Evolutionary conservation across 2,329 filamentous ascomycete species (phyloP).

Genomic region (Nannizziopsis barbatae): DNA sequence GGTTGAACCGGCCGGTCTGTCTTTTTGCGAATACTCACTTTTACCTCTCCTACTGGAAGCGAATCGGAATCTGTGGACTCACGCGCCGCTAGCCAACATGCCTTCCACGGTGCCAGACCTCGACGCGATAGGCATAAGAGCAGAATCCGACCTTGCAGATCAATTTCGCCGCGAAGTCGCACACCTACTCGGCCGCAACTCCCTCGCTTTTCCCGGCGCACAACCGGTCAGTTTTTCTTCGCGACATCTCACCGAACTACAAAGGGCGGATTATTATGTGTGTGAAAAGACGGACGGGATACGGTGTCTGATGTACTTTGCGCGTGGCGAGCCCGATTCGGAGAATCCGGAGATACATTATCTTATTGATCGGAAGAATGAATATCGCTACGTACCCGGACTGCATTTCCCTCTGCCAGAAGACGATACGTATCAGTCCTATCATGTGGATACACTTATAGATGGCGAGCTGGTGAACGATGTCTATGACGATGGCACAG

Average conservation of each 20-base stretch:
- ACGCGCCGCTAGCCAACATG: constrained; percentile 21
- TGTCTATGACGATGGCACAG: constrained; percentile 53
- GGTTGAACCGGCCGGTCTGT: too few relatives aligned
- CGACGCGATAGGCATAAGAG: constrained; percentile 48
- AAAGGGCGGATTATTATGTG: constrained; percentile 80
- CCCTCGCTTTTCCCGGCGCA: constrained; percentile 65
- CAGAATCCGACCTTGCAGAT: constrained; percentile 48
- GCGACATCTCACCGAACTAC: constrained; percentile 71
- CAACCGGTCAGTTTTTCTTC: constrained; percentile 88
- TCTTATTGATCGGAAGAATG: constrained; percentile 94
- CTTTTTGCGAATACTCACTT: too few relatives aligned
- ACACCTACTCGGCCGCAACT: constrained; percentile 57
- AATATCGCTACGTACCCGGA: constrained; percentile 75
- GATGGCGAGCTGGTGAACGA: constrained; percentile 93
- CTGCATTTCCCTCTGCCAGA: constrained; percentile 70
- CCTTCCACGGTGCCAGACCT: constrained; percentile 33
- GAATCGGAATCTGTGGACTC: neutral
- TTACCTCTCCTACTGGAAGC: neutral
- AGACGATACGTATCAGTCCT: constrained; percentile 49
- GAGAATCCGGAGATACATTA: constrained; percentile 64
- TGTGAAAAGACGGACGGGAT: constrained; percentile 98
- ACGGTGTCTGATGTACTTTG: constrained; percentile 86
- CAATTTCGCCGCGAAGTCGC: constrained; percentile 63
- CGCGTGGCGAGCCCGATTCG: constrained; percentile 43
- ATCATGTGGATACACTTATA: constrained; percentile 70